These are phyloP conservation scores for Alternaria dauci DNA, from an alignment of 2,329 filamentous ascomycete species.

Conservation along the genomic window DNA sequence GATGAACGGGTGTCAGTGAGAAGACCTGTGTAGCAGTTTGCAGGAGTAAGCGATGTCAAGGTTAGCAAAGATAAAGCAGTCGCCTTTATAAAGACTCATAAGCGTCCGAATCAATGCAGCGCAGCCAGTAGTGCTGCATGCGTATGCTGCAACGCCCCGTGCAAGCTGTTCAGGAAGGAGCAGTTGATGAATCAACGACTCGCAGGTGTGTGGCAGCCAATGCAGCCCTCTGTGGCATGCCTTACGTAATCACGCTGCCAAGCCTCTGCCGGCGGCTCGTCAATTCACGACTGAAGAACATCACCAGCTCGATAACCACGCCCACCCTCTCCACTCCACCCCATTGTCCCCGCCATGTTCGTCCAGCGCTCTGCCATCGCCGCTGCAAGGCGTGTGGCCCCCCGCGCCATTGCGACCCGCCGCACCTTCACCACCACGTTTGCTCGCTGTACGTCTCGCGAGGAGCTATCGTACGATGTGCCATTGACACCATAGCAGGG, in stretches of 20 bases:
- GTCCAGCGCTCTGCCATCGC: constrained; percentile 61
- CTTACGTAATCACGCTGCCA: constrained; percentile 32
- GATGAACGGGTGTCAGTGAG: background rate
- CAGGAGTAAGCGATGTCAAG: background rate
- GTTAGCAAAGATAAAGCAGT: background rate
- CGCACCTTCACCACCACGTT: constrained; percentile 59
- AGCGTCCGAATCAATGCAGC: constrained; percentile 11
- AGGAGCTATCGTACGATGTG: constrained; percentile 42
- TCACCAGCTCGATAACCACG: constrained; percentile 40
- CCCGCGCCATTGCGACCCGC: constrained; percentile 49
- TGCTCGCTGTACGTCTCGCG: constrained; percentile 55
- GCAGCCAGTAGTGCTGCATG: constrained; percentile 14
- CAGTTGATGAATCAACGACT: constrained; percentile 14
- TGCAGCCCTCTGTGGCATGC: constrained; percentile 12
- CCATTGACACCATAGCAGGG: constrained; percentile 44
- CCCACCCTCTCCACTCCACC: constrained; percentile 46
- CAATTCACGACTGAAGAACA: constrained; percentile 32
- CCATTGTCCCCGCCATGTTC: constrained; percentile 55
- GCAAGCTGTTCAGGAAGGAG: constrained; percentile 5
- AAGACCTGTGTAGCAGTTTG: background rate
- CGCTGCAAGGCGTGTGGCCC: constrained; percentile 56
- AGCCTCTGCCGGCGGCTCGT: constrained; percentile 36
- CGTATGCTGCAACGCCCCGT: constrained; percentile 11
- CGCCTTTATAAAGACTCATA: background rate
- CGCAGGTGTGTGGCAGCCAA: constrained; percentile 4